Evolutionary conservation across 2,329 filamentous ascomycete species (phyloP), one percentile per base, ranked within the genome.

Genomic region (Colletotrichum somersetense): DNA sequence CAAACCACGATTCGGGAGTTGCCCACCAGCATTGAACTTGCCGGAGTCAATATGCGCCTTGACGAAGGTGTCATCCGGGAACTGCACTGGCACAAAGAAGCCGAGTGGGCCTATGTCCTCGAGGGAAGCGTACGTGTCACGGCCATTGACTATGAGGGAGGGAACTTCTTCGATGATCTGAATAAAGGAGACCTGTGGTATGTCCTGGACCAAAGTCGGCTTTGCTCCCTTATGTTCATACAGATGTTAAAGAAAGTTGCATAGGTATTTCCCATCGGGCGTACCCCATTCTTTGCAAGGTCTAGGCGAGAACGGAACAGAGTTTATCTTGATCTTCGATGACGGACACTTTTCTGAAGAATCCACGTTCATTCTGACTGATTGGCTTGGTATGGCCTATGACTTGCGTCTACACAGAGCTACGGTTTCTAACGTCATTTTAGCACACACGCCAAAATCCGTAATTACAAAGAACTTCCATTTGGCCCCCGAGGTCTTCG

Each of bases 41-140:
- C 92, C 2, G 90, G 91, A 48, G 92, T 94, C 67, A 93, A 94
- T 79, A 95, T 95, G 92, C 88, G 92, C n/a, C 88, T 95, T 1
- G 92, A 91, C 53, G 83, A 89, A 73, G 91, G 91, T 40, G 92
- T 91, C 42, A 93, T 93, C 75, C 91, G 92, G 35, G 92, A 95
- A 79, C 85, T 95, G 6, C 92, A 95, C 78, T 95, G 92, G 92
- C 92, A 95, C 83, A 93, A 92, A 76, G 91, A 93, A 79, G 91
- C 91, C 38, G 92, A 95, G 77, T 94, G 92, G 92, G 91, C 91
- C 0, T 94, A 92, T 74, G 90, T 94, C 3, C 87, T 94, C 0
- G 89, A 91, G 65, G 92, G 92, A 59, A 86, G 87, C 67, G 91
- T 93, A 26, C 89, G 92, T 63, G 88, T 95, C 65, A 93, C 92